These are phyloP conservation scores for Ampelocalamus luodianensis DNA, from an alignment of 176 grass and related monocot species.

Conservation along the genomic window DNA sequence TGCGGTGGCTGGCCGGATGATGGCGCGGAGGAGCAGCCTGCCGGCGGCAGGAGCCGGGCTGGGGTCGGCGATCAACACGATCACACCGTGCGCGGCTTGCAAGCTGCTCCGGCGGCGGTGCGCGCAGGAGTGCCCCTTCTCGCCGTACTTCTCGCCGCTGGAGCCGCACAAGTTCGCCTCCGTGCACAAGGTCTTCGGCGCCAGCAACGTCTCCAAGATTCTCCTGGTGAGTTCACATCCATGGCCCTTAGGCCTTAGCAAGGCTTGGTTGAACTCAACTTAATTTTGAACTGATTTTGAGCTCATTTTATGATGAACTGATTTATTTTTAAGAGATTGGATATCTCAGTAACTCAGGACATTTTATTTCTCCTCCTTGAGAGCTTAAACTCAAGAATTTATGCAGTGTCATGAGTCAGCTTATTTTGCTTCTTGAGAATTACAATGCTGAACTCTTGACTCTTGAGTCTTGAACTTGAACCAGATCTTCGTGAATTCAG, in stretches of 20 bases:
- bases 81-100: conserved; percentile 87
- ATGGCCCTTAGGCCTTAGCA: no score
- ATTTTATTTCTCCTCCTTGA: no score
- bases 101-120: conserved; percentile 90
- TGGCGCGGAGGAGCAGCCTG: conserved; percentile 60
- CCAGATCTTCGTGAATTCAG: neutral
- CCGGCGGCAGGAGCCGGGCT: conserved; percentile 39
- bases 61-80: conserved; percentile 58
- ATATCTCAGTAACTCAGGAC: no score
- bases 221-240: conserved; percentile 23
- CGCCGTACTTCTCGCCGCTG: conserved; percentile 89
- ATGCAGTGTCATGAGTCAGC: neutral
- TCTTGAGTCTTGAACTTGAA: neutral
- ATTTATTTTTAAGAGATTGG: no score
- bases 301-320: no score
- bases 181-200: conserved; percentile 93
- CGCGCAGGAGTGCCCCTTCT: conserved; percentile 95
- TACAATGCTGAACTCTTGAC: neutral
- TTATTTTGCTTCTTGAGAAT: neutral
- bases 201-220: conserved; percentile 98
- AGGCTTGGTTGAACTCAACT: no score
- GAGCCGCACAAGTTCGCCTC: conserved; percentile 92
- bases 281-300: no score
- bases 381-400: neutral
- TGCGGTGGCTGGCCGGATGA: conserved; percentile 46